Percentiles rank a stretch among this genome's conserved stretches.
Conservation (phyloP, 768 basidiomycete genomes). For the Macrolepiota albuminosa region DNA sequence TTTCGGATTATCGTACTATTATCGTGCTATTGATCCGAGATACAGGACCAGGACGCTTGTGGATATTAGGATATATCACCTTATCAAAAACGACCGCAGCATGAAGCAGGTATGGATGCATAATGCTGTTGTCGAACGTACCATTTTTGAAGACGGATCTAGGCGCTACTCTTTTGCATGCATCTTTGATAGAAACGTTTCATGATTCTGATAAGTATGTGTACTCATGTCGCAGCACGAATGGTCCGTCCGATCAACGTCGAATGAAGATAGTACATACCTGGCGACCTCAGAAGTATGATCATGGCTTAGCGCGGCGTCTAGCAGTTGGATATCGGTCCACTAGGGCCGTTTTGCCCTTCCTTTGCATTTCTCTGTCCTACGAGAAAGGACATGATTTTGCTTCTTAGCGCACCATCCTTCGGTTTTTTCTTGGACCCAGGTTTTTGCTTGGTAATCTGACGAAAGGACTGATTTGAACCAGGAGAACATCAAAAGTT, state of each 20-base stretch:
- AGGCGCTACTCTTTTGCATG: constrained; percentile 68
- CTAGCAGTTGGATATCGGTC: constrained; percentile 69
- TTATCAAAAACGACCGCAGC: constrained; percentile 51
- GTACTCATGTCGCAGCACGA: constrained; percentile 34
- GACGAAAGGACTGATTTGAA: constrained; percentile 67
- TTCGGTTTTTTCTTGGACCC: background rate
- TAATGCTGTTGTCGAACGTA: background rate
- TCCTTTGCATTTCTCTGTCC: background rate
- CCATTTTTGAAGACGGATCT: constrained; percentile 58
- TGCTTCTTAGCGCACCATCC: background rate
- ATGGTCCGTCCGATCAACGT: constrained; percentile 62
- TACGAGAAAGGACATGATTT: background rate
- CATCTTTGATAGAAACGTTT: background rate
- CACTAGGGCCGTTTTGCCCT: constrained; percentile 47
- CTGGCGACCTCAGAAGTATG: too few relatives aligned
- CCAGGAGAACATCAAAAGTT: constrained; percentile 65
- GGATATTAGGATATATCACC: constrained; percentile 45
- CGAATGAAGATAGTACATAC: constrained; percentile 37
- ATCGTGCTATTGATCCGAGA: constrained; percentile 54
- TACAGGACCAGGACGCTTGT: constrained; percentile 65
- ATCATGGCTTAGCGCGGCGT: constrained; percentile 40
- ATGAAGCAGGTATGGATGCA: constrained; percentile 64
- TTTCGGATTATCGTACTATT: constrained; percentile 64
- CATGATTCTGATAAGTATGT: background rate
- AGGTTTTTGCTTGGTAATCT: constrained; percentile 69